phyloP scores from a whole-genome alignment of 106 monocot species.

The Acanthochlamys bracteata region DNA sequence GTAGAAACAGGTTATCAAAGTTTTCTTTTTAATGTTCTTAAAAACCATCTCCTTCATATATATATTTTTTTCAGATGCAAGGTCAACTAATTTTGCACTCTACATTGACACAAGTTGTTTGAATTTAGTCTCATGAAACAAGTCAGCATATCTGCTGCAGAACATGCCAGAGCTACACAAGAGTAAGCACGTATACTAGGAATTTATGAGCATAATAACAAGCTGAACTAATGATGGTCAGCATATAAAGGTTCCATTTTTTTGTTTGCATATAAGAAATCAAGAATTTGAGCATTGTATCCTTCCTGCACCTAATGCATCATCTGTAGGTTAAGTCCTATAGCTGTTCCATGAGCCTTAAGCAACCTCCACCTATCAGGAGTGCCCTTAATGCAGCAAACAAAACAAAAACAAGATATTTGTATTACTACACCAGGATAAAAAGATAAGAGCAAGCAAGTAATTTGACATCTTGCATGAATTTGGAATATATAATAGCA shows the following conservation, averaged over 20 bases:
- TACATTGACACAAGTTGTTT: background rate
- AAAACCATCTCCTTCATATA: conserved; percentile 88
- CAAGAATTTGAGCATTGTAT: conserved; percentile 52
- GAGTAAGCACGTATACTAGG: background rate
- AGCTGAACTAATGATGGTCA: too few species aligned
- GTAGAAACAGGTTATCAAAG: conserved; percentile 23
- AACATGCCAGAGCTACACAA: background rate
- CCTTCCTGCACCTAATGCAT: conserved; percentile 86
- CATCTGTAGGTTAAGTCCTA: conserved; percentile 85
- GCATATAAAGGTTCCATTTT: background rate
- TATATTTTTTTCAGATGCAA: conserved; percentile 88
- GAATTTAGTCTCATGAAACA: background rate
- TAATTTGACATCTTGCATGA: background rate
- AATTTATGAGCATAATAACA: background rate
- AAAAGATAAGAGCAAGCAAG: background rate
- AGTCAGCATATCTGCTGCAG: background rate
- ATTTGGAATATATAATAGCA: too few species aligned
- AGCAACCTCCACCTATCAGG: conserved; percentile 74
- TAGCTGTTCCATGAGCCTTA: conserved; percentile 80
- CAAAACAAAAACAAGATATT: background rate
- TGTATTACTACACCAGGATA: background rate
- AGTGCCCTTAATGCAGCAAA: conserved; percentile 33
- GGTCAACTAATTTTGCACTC: conserved; percentile 88
- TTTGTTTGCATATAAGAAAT: background rate
- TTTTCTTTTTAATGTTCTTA: conserved; percentile 77